Base-by-base conservation (phyloP, 1,284 basidiomycete species). In the Fomitopsis betulina region DNA sequence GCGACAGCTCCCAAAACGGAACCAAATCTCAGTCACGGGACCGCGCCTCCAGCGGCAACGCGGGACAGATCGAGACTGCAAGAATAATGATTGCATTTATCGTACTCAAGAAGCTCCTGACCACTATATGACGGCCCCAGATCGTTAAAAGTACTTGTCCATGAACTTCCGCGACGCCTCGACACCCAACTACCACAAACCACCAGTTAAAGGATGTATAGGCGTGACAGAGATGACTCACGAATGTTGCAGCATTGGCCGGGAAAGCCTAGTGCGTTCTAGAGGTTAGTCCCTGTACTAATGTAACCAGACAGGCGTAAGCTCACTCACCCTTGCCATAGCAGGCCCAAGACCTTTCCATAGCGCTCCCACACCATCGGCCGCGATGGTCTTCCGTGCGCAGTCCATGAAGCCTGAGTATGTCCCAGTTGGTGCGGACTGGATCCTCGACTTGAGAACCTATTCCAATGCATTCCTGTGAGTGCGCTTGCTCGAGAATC, bases 291-390 rank as follows among this genome's bases (percentile, higher is more conserved):
- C 21, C 57, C 21, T 13, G 58, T 30, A 25, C 51, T 62, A 59
- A 68, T 19, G 23, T 57, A 57, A 57, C 30, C 50, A 21, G 12
- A 23, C 13, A 19, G n/a, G 21, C 23, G 12, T 37, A 3, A 12
- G 4, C 8, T n/a, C 65, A 80, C 80, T 68, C 79, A 89, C 94
- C 69, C 94, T 79, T 54, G 86, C 89, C 94, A 98, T 98, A 19
- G 96, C 96, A 25, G 97, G 97, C 55, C 93, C 96, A 70, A 98
- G 94, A 27, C 96, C 97, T 76, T 92, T 98, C 92, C 96, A 99
- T 33, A 99, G 79, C 6, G 96, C 96, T 40, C 78, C 79, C 25
- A 92, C 78, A 52, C 97, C 97, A 73, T 98, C 96, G 59, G 81
- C 82, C n/a, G 93, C 91, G 63, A 99, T 91, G 5, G 95, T 94